A percentile compares a stretch with the other conserved stretches of the same genome.
Conservation (phyloP, 768 basidiomycete species). For the Cystofilobasidium ferigula region DNA sequence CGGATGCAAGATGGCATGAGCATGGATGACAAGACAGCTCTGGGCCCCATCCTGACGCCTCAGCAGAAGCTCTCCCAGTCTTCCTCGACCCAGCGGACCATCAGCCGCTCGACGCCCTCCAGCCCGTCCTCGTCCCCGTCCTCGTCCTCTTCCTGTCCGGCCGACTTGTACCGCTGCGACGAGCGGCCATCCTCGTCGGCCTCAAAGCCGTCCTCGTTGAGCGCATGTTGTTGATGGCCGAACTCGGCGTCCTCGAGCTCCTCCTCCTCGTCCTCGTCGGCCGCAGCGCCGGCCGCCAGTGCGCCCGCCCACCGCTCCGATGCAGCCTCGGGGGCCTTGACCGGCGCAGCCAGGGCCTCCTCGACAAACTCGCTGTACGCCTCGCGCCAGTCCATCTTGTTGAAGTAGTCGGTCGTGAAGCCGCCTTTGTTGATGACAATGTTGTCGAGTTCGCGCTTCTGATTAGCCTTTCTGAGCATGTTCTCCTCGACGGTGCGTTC, state of each 20-base stretch:
- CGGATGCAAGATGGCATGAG: too few species aligned
- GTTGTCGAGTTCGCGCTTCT: conserved; percentile 81
- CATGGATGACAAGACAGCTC: too few species aligned
- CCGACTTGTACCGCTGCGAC: conserved; percentile 41
- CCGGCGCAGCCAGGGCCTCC: conserved; percentile 29
- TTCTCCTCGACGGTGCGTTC: conserved; percentile 88
- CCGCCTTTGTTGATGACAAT: conserved; percentile 87
- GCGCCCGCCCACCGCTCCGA: not conserved
- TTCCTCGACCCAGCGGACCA: not conserved
- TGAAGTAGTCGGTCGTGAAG: conserved; percentile 48
- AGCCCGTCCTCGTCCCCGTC: conserved; percentile 37
- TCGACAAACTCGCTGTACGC: conserved; percentile 53
- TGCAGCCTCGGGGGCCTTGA: not conserved
- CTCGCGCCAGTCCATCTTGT: conserved; percentile 63
- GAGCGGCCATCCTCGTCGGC: conserved; percentile 32
- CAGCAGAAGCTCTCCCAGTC: conserved; percentile 7
- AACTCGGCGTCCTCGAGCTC: conserved; percentile 28
- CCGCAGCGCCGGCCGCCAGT: not conserved
- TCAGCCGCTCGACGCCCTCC: not conserved
- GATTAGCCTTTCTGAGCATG: conserved; percentile 92
- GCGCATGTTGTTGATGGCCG: conserved; percentile 66
- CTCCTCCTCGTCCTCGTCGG: not conserved
- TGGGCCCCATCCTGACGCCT: not conserved
- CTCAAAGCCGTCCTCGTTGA: conserved; percentile 45
- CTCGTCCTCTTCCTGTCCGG: conserved; percentile 35